Base-by-base conservation (phyloP, 148 eudicot genomes). In the Oxyria digyna region DNA sequence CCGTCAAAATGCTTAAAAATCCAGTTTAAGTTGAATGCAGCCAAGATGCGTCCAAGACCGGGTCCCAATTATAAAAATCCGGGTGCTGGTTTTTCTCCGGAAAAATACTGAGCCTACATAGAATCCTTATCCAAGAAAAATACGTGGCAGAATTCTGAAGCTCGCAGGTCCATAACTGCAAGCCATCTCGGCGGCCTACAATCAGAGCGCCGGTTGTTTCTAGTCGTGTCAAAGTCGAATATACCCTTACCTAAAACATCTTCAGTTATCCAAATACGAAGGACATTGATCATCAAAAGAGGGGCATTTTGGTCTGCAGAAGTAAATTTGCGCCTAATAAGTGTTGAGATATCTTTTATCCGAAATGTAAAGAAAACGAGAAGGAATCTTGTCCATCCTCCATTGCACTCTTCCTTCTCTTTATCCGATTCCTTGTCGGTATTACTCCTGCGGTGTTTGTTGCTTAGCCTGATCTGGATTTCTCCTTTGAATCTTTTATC, bases 401-500 rank as follows among this genome's bases (percentile, higher is more conserved):
- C 35, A 14, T 15, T 23, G 62, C 65, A 59, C 65, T 59, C 65
- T 54, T 54, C 62, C 62, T 54, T 24, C 65, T 59, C 38, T 59
- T 59, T 27, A 59, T 59, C 35, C 65, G 38, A 59, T 29, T 59
- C 65, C 37, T 29, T 27, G 37, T 59, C 65, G 38, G 65, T 59
- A 13, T 59, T 27, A 20, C 9, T 24, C 62, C 31, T 21, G 31
- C 17, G 14, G 62, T 54, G 31, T 24, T 54, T 54, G 62, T 14
- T 59, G 35, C 37, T 27, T 29, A 13, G 18, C 29, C 37, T 59
- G n/a, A 15, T 59, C 38, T 59, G 65, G 65, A 59, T 59, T n/a
- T 38, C 37, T 29, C 65, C 65, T 59, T 59, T 29, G 65, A 59
- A 59, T 59, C 65, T 59, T 23, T 6, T 21, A 21, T 50, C 63